A percentile compares a stretch with the other conserved stretches of the same genome.
Conservation (phyloP, 2,329 filamentous ascomycete genomes). For the Neofusicoccum laricinum region DNA sequence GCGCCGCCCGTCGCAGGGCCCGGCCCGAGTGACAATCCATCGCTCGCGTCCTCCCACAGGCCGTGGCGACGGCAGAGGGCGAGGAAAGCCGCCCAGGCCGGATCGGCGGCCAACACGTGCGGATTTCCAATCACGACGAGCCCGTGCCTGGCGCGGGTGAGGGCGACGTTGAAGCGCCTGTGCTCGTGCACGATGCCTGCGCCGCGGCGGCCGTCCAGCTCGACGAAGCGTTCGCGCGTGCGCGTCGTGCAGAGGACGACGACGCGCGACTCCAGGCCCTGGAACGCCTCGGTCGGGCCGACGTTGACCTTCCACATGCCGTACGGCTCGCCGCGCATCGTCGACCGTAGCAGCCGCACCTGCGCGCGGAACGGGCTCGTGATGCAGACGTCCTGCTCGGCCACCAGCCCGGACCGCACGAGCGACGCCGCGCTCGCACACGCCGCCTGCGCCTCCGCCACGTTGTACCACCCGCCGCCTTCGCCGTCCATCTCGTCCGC, state of each 20-base stretch:
- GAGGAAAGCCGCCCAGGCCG: constrained; percentile 37
- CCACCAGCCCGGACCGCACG: constrained; percentile 24
- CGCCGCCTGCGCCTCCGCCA: constrained; percentile 29
- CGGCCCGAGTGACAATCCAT: not conserved
- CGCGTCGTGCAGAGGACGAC: constrained; percentile 46
- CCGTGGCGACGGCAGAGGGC: constrained; percentile 39
- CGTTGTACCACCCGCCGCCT: constrained; percentile 39
- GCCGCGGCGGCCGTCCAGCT: constrained; percentile 27
- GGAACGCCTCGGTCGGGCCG: constrained; percentile 46
- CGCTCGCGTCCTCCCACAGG: constrained; percentile 21
- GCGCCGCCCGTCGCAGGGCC: not conserved
- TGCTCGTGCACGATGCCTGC: constrained; percentile 38
- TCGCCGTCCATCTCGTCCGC: constrained; percentile 42
- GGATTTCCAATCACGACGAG: constrained; percentile 43
- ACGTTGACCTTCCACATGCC: constrained; percentile 41
- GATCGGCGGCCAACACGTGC: constrained; percentile 35
- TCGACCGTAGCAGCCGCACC: constrained; percentile 38
- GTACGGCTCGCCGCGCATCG: constrained; percentile 28
- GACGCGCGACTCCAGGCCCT: constrained; percentile 44
- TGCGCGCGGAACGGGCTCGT: constrained; percentile 47
- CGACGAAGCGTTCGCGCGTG: constrained; percentile 31
- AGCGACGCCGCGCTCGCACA: constrained; percentile 29
- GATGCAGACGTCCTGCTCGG: constrained; percentile 40
- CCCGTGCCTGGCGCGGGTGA: constrained; percentile 44
- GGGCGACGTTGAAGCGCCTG: constrained; percentile 44